Conservation (phyloP, 805 yeast species). For the Yarrowia alimentaria region DNA sequence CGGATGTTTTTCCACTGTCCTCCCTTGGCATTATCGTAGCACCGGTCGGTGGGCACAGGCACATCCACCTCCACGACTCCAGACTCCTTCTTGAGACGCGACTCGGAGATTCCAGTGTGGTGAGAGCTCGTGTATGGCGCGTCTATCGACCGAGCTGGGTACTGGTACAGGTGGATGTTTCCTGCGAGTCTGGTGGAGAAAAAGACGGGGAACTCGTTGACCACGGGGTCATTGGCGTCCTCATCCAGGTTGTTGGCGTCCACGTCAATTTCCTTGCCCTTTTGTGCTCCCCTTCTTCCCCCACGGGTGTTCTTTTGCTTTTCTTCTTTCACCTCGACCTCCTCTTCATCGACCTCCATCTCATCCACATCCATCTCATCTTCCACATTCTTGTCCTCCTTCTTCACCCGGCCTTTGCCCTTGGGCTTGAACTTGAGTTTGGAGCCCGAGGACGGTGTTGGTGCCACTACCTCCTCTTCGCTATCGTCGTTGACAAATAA, state of each 20-base stretch:
- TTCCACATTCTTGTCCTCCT: too few relatives aligned
- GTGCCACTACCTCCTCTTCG: too few relatives aligned
- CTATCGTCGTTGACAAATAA: too few relatives aligned
- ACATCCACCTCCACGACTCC: slow-evolving; percentile 70
- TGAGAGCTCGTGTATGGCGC: slow-evolving; percentile 43
- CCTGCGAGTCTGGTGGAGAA: slow-evolving; percentile 39
- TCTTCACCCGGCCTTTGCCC: too few relatives aligned
- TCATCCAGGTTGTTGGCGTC: not conserved
- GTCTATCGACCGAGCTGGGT: slow-evolving; percentile 55
- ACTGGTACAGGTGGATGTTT: slow-evolving; percentile 52
- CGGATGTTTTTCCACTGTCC: slow-evolving; percentile 62
- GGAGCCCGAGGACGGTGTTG: too few relatives aligned
- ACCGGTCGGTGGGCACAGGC: slow-evolving; percentile 66
- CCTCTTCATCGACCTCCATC: too few relatives aligned
- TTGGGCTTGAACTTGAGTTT: too few relatives aligned
- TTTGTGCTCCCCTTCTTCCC: too few relatives aligned
- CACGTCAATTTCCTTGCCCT: slow-evolving; percentile 18
- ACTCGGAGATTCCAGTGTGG: slow-evolving; percentile 44
- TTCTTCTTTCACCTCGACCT: too few relatives aligned
- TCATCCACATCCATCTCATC: too few relatives aligned
- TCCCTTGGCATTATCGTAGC: slow-evolving; percentile 63
- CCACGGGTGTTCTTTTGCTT: too few relatives aligned
- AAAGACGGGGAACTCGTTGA: slow-evolving; percentile 59
- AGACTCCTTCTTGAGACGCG: slow-evolving; percentile 60
- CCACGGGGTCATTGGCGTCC: slow-evolving; percentile 51